Base-by-base conservation (phyloP, 164 flowering plant species). In the Stephania japonica region DNA sequence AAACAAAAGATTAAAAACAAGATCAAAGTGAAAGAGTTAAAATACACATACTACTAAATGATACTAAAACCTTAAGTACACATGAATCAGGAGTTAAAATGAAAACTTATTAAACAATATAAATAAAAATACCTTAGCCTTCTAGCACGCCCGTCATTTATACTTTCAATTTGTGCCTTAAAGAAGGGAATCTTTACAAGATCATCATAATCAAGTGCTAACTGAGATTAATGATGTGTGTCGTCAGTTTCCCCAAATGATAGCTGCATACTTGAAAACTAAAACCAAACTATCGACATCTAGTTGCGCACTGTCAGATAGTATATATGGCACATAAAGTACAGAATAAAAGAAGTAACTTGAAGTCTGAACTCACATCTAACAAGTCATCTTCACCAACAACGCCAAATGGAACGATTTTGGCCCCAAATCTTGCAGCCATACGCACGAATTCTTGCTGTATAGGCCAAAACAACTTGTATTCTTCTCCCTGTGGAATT, bases 371-470 rank as follows among this genome's bases (percentile, higher is more conserved):
- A 63, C 16, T 32, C 80, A 86, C 89, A 68, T 86, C 78, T 68
- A 80, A 79, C 25, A 90, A 0, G 80, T 91, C 97, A 85, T 91
- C 97, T 87, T 87, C 97, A 67, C 97, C 97, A 50, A 91, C 90
- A 70, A 68, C 81, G 71, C 97, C 94, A 79, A 91, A 91, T 64
- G 97, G 97, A 61, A 91, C 72, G 53, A 91, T 90, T 81, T 81
- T 91, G 72, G 97, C 94, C 66, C 93, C 97, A 86, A 91, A 91
- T 79, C 81, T 83, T 25, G 89, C 92, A 65, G 97, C 94, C 94
- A 88, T 87, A 75, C 97, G 85, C 66, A 90, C 87, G 81, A 91
- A 90, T 76, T 91, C 97, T 16, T 92, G 78, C 50, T 84, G 86
- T 32, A 87, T 87, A 24, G 94, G 97, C 97, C 97, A 91, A 73